Conservation (phyloP, 768 basidiomycete species). For the Sporobolomyces pararoseus region DNA sequence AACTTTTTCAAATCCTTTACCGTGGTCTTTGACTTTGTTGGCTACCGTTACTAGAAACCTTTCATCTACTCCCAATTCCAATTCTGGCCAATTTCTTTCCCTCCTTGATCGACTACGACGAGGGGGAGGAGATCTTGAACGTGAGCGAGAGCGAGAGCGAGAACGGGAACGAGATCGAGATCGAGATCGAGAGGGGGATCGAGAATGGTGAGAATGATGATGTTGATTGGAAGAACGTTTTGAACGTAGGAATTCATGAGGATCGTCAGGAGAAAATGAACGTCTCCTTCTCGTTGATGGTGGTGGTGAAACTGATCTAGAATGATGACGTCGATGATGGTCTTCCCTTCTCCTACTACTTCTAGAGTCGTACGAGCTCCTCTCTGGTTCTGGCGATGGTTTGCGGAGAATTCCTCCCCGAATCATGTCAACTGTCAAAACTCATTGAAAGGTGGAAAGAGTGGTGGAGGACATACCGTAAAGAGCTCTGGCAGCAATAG, state of each 20-base stretch:
- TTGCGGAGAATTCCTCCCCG: too few relatives aligned
- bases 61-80: conserved; percentile 67
- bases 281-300: too few relatives aligned
- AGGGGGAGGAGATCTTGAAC: conserved; percentile 52
- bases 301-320: conserved; percentile 18
- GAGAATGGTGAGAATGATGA: conserved; percentile 23
- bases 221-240: too few relatives aligned
- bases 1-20: conserved; percentile 88
- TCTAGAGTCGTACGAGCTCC: too few relatives aligned
- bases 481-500: conserved; percentile 63
- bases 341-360: too few relatives aligned
- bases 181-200: conserved; percentile 31
- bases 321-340: conserved; percentile 48
- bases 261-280: too few relatives aligned
- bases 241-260: too few relatives aligned
- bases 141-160: conserved; percentile 48
- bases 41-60: conserved; percentile 84
- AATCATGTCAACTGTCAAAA: too few relatives aligned
- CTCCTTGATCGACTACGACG: too few relatives aligned
- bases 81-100: conserved; percentile 34
- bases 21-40: conserved; percentile 71
- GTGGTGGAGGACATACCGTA: conserved; percentile 33
- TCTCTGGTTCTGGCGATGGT: too few relatives aligned
- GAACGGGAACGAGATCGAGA: conserved; percentile 20
- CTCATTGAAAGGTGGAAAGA: neutral